A percentile compares a stretch with the other conserved stretches of the same genome.
Conservation (phyloP, 805 yeast species). For the Priceomyces melissophilus region DNA sequence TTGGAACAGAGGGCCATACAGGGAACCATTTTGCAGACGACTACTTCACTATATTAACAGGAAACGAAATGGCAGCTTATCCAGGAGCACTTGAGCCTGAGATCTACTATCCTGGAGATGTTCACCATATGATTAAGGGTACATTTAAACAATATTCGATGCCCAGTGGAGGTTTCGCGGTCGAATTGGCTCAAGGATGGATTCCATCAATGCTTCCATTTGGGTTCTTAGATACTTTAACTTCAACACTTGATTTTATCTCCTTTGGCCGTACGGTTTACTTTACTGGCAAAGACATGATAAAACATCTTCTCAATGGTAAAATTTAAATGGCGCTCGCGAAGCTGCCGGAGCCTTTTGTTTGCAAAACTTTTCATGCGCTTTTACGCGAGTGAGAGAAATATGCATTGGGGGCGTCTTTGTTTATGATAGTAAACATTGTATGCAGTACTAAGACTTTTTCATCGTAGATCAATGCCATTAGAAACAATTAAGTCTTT, state of each 20-base stretch:
- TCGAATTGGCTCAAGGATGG: constrained; percentile 98
- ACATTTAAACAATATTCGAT: constrained; percentile 78
- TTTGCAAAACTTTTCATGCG: constrained; percentile 3
- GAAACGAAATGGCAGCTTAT: constrained; percentile 70
- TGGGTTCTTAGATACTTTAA: constrained; percentile 77
- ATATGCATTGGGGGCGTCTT: neutral
- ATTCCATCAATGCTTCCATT: constrained; percentile 97
- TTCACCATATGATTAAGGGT: constrained; percentile 76
- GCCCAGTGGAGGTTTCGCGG: constrained; percentile 79
- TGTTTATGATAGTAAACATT: neutral
- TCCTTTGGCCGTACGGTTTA: constrained; percentile 67
- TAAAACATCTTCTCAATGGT: constrained; percentile 59
- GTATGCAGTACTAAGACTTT: neutral
- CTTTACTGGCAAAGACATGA: constrained; percentile 78
- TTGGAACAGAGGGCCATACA: constrained; percentile 94
- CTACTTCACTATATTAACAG: constrained; percentile 85
- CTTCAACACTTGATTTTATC: constrained; percentile 75
- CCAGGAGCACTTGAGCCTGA: constrained; percentile 64
- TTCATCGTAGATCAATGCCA: neutral
- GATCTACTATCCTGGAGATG: constrained; percentile 82
- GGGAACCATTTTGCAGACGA: constrained; percentile 98
- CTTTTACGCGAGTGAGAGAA: neutral
- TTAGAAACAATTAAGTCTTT: constrained; percentile 2
- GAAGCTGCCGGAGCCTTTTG: constrained; percentile 3
- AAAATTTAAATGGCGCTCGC: constrained; percentile 50